phyloP scores from a whole-genome alignment of 1,139 yeast species.

The Blastobotrys elegans region DNA sequence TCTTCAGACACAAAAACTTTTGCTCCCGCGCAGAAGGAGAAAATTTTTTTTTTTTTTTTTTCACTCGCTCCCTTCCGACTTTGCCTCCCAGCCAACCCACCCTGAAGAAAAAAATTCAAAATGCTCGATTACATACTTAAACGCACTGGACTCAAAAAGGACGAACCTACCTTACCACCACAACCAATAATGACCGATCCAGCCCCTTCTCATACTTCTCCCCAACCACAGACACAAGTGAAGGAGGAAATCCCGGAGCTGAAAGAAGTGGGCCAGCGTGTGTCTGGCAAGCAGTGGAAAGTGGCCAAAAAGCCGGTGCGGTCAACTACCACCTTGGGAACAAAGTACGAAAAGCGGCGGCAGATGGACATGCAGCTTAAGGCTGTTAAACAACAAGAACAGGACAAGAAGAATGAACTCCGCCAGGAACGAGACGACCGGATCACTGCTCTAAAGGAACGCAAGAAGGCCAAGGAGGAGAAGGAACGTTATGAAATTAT shows the following conservation, averaged over 20 bases:
- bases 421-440: slow-evolving; percentile 30
- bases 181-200: neutral
- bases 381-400: slow-evolving; percentile 33
- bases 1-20: no score
- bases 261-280: slow-evolving; percentile 14
- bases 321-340: slow-evolving; percentile 23
- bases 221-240: neutral
- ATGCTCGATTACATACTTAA: slow-evolving; percentile 19
- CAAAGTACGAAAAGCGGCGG: slow-evolving; percentile 35
- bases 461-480: slow-evolving; percentile 38
- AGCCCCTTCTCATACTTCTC: neutral
- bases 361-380: slow-evolving; percentile 28
- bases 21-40: no score
- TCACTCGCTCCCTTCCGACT: no score
- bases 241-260: neutral
- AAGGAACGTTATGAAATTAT: slow-evolving; percentile 38
- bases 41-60: slow-evolving; percentile 1
- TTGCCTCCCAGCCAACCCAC: no score
- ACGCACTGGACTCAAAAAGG: slow-evolving; percentile 17
- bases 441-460: slow-evolving; percentile 33
- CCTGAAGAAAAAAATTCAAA: no score
- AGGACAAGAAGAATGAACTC: slow-evolving; percentile 37
- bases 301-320: slow-evolving; percentile 33
- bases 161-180: neutral
- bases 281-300: slow-evolving; percentile 36